Percentiles rank a stretch among this genome's conserved stretches.
These are phyloP conservation scores for Protomyces arabidopsidicola DNA, from an alignment of 1,139 yeast species.

Conservation along the genomic window DNA sequence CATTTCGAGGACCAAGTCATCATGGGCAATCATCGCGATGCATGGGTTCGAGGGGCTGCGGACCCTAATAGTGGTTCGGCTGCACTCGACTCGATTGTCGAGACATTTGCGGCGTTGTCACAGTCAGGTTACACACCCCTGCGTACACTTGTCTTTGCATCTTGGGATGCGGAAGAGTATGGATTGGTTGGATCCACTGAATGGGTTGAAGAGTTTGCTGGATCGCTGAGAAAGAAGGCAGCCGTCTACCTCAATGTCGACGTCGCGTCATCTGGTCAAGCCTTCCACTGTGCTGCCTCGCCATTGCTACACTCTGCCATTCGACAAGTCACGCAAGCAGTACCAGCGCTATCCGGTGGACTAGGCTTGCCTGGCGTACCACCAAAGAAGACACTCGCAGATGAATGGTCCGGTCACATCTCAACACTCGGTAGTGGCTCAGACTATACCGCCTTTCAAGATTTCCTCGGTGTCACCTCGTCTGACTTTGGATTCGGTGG, in stretches of 20 bases:
- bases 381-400: conserved; percentile 47
- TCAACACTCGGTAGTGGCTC: conserved; percentile 59
- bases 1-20: conserved; percentile 52
- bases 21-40: conserved; percentile 66
- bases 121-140: conserved; percentile 59
- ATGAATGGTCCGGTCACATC: conserved; percentile 49
- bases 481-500: conserved; percentile 52
- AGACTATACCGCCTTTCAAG: conserved; percentile 63
- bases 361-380: conserved; percentile 1
- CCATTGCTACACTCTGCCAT: conserved; percentile 51
- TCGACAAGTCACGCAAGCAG: conserved; percentile 37
- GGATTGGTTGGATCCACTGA: conserved; percentile 66
- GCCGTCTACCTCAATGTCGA: conserved; percentile 62
- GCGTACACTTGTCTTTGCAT: conserved; percentile 55
- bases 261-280: conserved; percentile 54
- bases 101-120: conserved; percentile 51
- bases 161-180: conserved; percentile 75
- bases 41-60: conserved; percentile 70
- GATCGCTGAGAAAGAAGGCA: conserved; percentile 46
- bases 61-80: conserved; percentile 70
- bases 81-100: conserved; percentile 53
- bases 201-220: conserved; percentile 56
- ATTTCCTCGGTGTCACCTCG: conserved; percentile 63
- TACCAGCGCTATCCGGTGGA: conserved; percentile 49
- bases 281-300: conserved; percentile 47